Evolutionary conservation across 208 protist species (phyloP), one percentile per base, ranked within the genome.

Genomic region (Trypanosoma boissoni): DNA sequence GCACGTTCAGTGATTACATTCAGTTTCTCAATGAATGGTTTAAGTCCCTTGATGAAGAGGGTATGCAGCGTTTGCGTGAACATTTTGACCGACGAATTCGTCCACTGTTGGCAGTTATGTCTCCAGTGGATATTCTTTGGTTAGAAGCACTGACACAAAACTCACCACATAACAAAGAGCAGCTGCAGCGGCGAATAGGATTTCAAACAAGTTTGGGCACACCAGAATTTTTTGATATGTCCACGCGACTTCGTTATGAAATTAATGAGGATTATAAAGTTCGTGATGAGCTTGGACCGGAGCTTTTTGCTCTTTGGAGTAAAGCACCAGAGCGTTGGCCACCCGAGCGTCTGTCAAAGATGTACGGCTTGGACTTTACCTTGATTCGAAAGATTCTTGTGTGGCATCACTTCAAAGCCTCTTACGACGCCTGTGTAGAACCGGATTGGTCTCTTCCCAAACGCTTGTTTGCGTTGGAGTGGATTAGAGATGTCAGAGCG

Each of bases 201-300:
- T 92, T 94, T 60, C 88, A 96, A 62, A 96, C 88, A 9, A 86
- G 81, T 34, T 70, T 96, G n/a, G 91, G 91, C 42, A 96, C 91
- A 29, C 91, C 91, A 21, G 87, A 96, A 71, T 96, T 96, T 57
- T 94, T 96, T 59, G 91, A 96, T 66, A 96, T 96, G 88, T 91
- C 91, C 24, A 87, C 87, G 59, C 74, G 91, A 14, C 76, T 96
- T 50, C 76, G 80, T 32, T 96, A 96, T 58, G 91, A 96, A 72
- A 94, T 96, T 55, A 96, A 96, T 65, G 91, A 96, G 57, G 91
- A 96, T 75, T 96, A 96, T 80, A 96, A 96, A 58, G 88, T 96
- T 50, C 85, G 91, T 27, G 91, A 96, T 71, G 91, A 96, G 74
- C 78, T 96, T 32, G 92, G 92, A 5, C 92, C 92, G 31, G 92